A percentile compares a stretch with the other conserved stretches of the same genome.
Evolutionary conservation across 495 filamentous ascomycete species (phyloP).

Genomic region (Massariosphaeria phaeospora): DNA sequence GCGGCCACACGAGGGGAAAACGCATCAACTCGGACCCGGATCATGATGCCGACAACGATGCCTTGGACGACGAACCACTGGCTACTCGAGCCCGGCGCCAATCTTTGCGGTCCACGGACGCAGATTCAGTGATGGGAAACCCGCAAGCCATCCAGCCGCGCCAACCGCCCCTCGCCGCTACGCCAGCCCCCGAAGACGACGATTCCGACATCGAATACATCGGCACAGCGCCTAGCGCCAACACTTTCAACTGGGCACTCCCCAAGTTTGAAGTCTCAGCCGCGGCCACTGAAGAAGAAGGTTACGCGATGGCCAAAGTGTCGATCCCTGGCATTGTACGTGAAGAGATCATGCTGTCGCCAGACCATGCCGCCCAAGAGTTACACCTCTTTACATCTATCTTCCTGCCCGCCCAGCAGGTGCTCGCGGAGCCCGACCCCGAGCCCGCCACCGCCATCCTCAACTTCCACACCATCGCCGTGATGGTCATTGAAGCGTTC

Average conservation of each 20-base stretch:
- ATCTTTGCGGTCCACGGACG: not conserved
- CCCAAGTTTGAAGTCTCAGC: constrained; percentile 1
- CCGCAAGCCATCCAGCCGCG: too few relatives aligned
- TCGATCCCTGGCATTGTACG: constrained; percentile 17
- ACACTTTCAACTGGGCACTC: not conserved
- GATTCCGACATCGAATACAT: not conserved
- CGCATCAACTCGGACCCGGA: not conserved
- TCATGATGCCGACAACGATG: not conserved
- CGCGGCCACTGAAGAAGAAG: not conserved
- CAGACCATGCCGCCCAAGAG: constrained; percentile 1
- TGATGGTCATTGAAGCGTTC: constrained; percentile 9
- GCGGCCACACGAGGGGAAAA: too few relatives aligned
- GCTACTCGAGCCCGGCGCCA: not conserved
- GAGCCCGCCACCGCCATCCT: constrained; percentile 4
- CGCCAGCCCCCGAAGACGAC: not conserved
- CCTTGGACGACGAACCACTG: not conserved
- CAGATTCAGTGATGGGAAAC: too few relatives aligned
- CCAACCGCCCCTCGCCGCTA: too few relatives aligned
- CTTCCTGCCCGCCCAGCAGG: constrained; percentile 18
- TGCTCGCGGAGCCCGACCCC: not conserved
- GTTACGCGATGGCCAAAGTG: constrained; percentile 2
- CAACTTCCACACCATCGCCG: constrained; percentile 25
- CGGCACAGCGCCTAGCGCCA: not conserved
- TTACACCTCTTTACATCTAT: constrained; percentile 1
- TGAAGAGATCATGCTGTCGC: constrained; percentile 5